A percentile compares a stretch with the other conserved stretches of the same genome.
phyloP scores from a whole-genome alignment of 441 rosid genomes.

The Erodium texanum region DNA sequence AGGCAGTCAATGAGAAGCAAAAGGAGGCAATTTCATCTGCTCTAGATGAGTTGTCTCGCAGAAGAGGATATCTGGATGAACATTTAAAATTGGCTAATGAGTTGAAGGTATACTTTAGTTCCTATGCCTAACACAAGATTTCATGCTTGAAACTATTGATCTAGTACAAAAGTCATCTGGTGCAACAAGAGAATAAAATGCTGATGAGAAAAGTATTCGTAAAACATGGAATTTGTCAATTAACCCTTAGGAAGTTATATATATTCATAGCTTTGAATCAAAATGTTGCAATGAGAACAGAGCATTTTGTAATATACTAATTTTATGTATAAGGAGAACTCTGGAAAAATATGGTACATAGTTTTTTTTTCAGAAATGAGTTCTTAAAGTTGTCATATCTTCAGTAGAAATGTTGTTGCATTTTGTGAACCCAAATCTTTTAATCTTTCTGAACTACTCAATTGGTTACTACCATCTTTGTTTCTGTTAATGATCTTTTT shows the following conservation, averaged over 20 bases:
- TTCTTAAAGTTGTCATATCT: background rate
- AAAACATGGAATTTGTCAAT: background rate
- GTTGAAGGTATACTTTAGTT: conserved; percentile 50
- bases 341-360: background rate
- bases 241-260: background rate
- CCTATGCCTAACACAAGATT: background rate
- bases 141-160: too few species aligned
- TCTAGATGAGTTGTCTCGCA: conserved; percentile 52
- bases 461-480: background rate
- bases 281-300: background rate
- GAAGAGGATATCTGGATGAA: conserved; percentile 81
- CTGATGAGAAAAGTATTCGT: background rate
- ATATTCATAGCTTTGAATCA: background rate
- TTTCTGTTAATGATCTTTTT: background rate
- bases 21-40: conserved; percentile 72
- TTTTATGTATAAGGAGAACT: background rate
- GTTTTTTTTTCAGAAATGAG: background rate
- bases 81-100: conserved; percentile 72
- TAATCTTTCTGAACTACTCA: background rate
- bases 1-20: conserved; percentile 92
- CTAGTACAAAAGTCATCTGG: too few species aligned
- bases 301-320: background rate
- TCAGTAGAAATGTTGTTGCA: background rate
- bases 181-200: too few species aligned
- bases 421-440: background rate